phyloP scores from a whole-genome alignment of 225 moss, liverwort and hornwort species.

The Pseudoscleropodium purum region DNA sequence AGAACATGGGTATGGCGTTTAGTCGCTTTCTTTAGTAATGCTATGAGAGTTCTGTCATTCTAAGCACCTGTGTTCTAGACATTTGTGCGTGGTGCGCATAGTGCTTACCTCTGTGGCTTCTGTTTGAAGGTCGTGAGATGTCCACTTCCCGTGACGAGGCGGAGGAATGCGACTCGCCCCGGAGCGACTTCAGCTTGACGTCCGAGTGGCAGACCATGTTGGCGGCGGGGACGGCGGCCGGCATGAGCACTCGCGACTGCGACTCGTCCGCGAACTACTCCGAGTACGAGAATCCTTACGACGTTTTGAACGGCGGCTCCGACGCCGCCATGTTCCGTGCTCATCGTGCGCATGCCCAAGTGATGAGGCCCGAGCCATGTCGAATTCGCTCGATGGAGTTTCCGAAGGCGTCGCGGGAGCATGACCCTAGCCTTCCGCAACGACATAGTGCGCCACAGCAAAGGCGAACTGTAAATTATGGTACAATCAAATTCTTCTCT shows the following conservation, averaged over 20 bases:
- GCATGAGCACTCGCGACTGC: constrained; percentile 26
- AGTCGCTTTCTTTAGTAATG: too few species aligned
- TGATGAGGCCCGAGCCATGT: background rate
- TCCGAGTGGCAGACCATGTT: constrained; percentile 37
- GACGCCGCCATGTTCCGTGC: background rate
- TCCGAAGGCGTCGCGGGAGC: background rate
- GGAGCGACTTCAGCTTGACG: constrained; percentile 40
- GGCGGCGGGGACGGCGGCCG: constrained; percentile 28
- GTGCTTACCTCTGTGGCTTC: background rate
- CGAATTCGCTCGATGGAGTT: constrained; percentile 24
- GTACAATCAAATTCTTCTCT: background rate
- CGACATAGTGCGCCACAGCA: constrained; percentile 28
- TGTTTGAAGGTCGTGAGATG: background rate
- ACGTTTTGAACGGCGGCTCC: background rate
- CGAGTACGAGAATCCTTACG: background rate
- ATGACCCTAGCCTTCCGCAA: background rate
- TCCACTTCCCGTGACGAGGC: background rate
- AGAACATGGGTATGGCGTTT: background rate
- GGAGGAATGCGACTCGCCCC: constrained; percentile 21
- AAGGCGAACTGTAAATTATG: constrained; percentile 3
- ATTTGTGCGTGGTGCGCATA: background rate
- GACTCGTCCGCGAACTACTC: constrained; percentile 11
- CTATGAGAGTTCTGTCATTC: background rate
- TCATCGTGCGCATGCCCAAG: constrained; percentile 3
- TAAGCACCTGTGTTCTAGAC: background rate